These are phyloP conservation scores for Asterophora parasitica DNA, from an alignment of 768 basidiomycete species.

Conservation along the genomic window DNA sequence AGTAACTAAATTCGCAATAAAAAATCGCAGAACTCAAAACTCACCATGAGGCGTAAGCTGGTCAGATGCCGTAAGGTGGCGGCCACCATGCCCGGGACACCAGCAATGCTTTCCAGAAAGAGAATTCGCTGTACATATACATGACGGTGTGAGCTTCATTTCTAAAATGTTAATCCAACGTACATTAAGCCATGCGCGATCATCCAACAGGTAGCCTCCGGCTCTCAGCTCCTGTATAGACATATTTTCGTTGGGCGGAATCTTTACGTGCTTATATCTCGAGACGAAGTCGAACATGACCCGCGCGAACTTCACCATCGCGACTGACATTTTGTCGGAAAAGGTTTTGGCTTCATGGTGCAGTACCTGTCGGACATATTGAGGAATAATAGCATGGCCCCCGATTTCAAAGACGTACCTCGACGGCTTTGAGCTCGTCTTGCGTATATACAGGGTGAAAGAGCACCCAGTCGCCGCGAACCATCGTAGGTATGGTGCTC, in stretches of 20 bases:
- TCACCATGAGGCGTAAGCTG: conserved; percentile 84
- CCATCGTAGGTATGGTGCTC: conserved; percentile 49
- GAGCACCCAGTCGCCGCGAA: conserved; percentile 82
- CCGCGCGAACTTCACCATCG: conserved; percentile 56
- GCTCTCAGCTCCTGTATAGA: conserved; percentile 68
- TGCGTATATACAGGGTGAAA: conserved; percentile 89
- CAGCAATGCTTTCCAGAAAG: conserved; percentile 84
- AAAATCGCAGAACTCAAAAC: conserved; percentile 17
- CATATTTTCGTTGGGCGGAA: conserved; percentile 60
- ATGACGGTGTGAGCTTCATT: neutral
- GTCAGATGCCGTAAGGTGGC: conserved; percentile 83
- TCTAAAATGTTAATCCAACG: conserved; percentile 17
- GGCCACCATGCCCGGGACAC: conserved; percentile 95
- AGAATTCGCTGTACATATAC: conserved; percentile 38
- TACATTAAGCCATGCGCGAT: conserved; percentile 73
- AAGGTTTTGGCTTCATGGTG: conserved; percentile 59
- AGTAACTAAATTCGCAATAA: neutral
- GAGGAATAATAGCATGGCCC: neutral
- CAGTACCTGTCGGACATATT: conserved; percentile 48
- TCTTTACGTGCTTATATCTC: conserved; percentile 72
- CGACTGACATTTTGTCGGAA: conserved; percentile 68
- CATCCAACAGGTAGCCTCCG: conserved; percentile 68
- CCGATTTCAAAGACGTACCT: conserved; percentile 37
- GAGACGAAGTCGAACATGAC: conserved; percentile 79
- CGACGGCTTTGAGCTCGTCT: conserved; percentile 67